A percentile compares a stretch with the other conserved stretches of the same genome.
phyloP scores from a whole-genome alignment of 139 green algal species.

The Chlamydomonas eustigma region DNA sequence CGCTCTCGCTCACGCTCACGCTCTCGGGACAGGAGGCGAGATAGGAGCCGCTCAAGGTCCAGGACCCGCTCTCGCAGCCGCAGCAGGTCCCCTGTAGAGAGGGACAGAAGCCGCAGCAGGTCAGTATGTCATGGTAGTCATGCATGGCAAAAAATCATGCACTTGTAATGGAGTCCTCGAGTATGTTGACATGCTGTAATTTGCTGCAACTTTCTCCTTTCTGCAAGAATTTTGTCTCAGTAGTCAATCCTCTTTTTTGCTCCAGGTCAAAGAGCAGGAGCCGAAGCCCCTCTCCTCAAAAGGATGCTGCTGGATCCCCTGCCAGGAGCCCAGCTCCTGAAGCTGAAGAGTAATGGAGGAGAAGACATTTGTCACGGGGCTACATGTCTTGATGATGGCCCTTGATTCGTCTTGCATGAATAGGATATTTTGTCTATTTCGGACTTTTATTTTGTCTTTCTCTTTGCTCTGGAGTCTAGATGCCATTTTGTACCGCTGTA shows the following conservation, averaged over 20 bases:
- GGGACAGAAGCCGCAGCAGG: conserved; percentile 6
- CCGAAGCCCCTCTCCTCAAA: conserved; percentile 2
- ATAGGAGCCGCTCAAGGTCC: neutral
- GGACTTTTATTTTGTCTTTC: no score
- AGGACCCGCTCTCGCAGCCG: neutral
- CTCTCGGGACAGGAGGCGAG: neutral
- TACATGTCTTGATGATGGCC: no score
- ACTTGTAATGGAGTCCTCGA: neutral
- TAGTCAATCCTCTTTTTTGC: no score
- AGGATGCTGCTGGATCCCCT: neutral
- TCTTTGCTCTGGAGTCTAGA: no score
- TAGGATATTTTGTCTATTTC: neutral
- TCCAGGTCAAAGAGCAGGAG: neutral
- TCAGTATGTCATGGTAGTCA: neutral
- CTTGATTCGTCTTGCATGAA: conserved; percentile 3
- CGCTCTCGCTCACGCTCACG: conserved; percentile 9
- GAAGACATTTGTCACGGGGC: no score
- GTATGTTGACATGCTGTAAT: neutral
- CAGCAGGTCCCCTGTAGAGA: neutral
- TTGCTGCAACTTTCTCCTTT: neutral
- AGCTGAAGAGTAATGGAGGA: neutral
- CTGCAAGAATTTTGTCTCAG: no score
- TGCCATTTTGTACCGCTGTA: no score
- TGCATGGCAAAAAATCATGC: neutral
- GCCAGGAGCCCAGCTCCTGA: conserved; percentile 7